phyloP scores from a whole-genome alignment of 2,329 filamentous ascomycete genomes.

The Ophiognomonia clavigignenti-juglandacearum region DNA sequence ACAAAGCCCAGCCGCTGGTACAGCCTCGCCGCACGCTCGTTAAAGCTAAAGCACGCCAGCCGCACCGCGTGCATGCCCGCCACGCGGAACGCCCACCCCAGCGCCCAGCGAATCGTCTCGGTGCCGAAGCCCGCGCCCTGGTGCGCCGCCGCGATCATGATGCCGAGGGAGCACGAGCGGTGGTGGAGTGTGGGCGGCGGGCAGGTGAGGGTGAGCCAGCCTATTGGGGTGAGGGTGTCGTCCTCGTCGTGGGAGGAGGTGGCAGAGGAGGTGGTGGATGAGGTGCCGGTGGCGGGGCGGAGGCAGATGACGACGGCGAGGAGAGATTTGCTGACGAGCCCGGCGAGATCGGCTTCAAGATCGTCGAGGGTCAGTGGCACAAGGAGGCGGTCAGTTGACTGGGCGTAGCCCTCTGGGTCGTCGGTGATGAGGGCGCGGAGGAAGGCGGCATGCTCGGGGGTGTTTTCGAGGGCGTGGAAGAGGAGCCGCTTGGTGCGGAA shows the following conservation, averaged over 20 bases:
- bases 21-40: slow-evolving; percentile 34
- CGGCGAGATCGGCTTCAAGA: slow-evolving; percentile 4
- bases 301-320: slow-evolving; percentile 12
- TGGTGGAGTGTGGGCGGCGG: slow-evolving; percentile 5
- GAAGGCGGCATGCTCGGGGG: slow-evolving; percentile 8
- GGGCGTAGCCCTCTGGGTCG: slow-evolving; percentile 11
- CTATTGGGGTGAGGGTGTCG: slow-evolving; percentile 3
- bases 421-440: slow-evolving; percentile 8
- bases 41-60: slow-evolving; percentile 36
- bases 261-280: no score
- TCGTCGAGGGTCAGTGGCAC: slow-evolving; percentile 12
- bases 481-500: slow-evolving; percentile 11
- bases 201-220: slow-evolving; percentile 9
- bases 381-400: slow-evolving; percentile 1
- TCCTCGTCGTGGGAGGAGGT: no score
- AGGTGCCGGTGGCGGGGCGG: not conserved
- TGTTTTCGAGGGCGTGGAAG: slow-evolving; percentile 12
- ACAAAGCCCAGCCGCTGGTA: slow-evolving; percentile 42
- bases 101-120: slow-evolving; percentile 41
- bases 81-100: slow-evolving; percentile 41
- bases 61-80: slow-evolving; percentile 39
- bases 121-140: slow-evolving; percentile 33
- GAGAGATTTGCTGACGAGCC: slow-evolving; percentile 2
- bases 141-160: slow-evolving; percentile 11
- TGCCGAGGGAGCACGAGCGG: slow-evolving; percentile 7